Percentiles rank a stretch among this genome's conserved stretches.
phyloP scores from a whole-genome alignment of 768 basidiomycete species.

The Suillus subluteus region DNA sequence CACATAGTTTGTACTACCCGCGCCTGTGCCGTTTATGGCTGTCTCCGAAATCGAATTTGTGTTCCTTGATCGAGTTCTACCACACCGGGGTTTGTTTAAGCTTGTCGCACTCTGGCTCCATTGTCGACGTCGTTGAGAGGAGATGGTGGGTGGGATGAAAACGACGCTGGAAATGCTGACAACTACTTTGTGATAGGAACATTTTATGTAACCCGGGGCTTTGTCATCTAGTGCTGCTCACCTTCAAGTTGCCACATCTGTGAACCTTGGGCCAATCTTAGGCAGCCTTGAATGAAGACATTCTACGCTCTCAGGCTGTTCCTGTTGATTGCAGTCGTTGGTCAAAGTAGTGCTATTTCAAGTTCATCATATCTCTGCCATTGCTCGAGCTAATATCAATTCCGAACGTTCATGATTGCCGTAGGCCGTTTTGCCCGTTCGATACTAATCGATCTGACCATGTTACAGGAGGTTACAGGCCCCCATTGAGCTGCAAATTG shows the following conservation, averaged over 20 bases:
- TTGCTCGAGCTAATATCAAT: background rate
- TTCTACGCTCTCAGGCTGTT: background rate
- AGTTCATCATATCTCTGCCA: background rate
- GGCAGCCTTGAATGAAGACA: background rate
- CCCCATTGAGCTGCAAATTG: background rate
- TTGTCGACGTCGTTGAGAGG: constrained; percentile 11
- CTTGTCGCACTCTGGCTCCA: background rate
- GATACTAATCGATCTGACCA: background rate
- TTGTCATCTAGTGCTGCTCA: constrained; percentile 33
- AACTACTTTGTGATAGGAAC: constrained; percentile 31
- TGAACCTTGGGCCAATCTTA: background rate
- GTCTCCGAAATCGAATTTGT: constrained; percentile 4
- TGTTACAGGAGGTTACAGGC: background rate
- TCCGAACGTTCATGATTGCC: background rate
- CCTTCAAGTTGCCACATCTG: constrained; percentile 4
- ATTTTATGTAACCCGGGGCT: constrained; percentile 40
- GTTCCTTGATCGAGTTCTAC: background rate
- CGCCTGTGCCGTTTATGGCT: constrained; percentile 11
- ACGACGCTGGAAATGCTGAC: constrained; percentile 35
- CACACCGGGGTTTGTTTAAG: background rate
- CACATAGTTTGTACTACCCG: constrained; percentile 11
- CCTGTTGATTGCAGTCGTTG: background rate
- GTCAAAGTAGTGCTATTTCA: background rate
- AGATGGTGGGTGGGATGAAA: constrained; percentile 40
- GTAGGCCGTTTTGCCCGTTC: background rate